These are phyloP conservation scores for Mycosphaerella sp. DNA, from an alignment of 2,329 filamentous ascomycete species.

Conservation along the genomic window DNA sequence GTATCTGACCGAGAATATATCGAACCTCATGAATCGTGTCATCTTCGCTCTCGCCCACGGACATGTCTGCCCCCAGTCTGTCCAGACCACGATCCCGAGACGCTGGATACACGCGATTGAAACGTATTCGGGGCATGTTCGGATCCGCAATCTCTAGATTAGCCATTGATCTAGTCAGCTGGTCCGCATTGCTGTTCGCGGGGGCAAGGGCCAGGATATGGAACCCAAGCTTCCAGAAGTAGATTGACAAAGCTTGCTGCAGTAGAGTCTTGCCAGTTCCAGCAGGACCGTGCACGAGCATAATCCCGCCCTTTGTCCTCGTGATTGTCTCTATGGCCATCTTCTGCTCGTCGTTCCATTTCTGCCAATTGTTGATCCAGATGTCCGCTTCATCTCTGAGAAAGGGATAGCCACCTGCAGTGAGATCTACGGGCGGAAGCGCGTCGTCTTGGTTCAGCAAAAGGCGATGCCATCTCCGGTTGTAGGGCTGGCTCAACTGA, in stretches of 20 bases:
- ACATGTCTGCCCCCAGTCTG: not conserved
- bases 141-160: not conserved
- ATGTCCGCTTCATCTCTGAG: not conserved
- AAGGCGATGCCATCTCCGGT: conserved; percentile 12
- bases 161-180: not conserved
- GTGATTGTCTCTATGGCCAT: conserved; percentile 14
- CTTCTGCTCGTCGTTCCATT: conserved; percentile 18
- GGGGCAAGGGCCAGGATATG: conserved; percentile 15
- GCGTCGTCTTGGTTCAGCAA: conserved; percentile 20
- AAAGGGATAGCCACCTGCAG: not conserved
- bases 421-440: conserved; percentile 10
- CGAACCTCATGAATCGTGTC: not conserved
- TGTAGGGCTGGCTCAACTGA: conserved; percentile 1
- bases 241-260: conserved; percentile 16
- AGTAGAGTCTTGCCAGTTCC: conserved; percentile 21
- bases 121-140: not conserved
- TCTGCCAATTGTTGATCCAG: conserved; percentile 9
- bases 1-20: not conserved
- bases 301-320: conserved; percentile 6
- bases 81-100: not conserved
- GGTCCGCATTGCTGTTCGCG: conserved; percentile 17
- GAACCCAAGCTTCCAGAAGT: conserved; percentile 17
- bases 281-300: conserved; percentile 12
- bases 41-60: not conserved
- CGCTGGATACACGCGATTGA: not conserved